These are phyloP conservation scores for Fomitopsis serialis DNA, from an alignment of 768 basidiomycete species.

Conservation along the genomic window DNA sequence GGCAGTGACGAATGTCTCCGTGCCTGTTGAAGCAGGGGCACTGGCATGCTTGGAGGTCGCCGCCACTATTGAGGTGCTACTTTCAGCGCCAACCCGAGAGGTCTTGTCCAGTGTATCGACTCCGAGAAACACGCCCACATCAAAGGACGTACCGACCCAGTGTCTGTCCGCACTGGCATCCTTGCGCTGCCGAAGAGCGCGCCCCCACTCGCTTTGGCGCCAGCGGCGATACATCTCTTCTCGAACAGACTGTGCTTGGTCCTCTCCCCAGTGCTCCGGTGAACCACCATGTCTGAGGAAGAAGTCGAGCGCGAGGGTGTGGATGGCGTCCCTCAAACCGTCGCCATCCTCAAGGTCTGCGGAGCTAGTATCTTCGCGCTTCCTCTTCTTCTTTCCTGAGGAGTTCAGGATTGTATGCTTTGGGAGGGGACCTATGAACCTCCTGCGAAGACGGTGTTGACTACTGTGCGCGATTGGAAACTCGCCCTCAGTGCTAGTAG, in stretches of 20 bases:
- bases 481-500: background rate
- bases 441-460: constrained; percentile 40
- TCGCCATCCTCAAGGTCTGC: constrained; percentile 23
- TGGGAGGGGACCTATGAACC: constrained; percentile 78
- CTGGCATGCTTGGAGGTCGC: background rate
- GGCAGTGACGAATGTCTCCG: constrained; percentile 27
- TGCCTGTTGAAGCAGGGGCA: constrained; percentile 10
- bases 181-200: constrained; percentile 27
- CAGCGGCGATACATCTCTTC: constrained; percentile 58
- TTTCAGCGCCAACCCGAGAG: background rate
- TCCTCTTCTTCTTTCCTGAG: constrained; percentile 21
- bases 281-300: constrained; percentile 63
- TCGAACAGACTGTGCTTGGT: constrained; percentile 41
- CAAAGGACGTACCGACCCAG: constrained; percentile 76
- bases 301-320: constrained; percentile 55
- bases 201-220: constrained; percentile 65
- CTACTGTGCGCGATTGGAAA: background rate
- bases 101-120: constrained; percentile 48
- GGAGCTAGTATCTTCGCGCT: background rate
- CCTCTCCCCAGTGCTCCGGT: constrained; percentile 61
- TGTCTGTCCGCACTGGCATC: constrained; percentile 26
- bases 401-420: constrained; percentile 22
- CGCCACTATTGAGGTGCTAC: background rate
- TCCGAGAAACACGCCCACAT: constrained; percentile 72
- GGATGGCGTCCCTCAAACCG: constrained; percentile 44